Evolutionary conservation across 1,284 basidiomycete genomes (phyloP).

Genomic region (Leccinum pachyderme): DNA sequence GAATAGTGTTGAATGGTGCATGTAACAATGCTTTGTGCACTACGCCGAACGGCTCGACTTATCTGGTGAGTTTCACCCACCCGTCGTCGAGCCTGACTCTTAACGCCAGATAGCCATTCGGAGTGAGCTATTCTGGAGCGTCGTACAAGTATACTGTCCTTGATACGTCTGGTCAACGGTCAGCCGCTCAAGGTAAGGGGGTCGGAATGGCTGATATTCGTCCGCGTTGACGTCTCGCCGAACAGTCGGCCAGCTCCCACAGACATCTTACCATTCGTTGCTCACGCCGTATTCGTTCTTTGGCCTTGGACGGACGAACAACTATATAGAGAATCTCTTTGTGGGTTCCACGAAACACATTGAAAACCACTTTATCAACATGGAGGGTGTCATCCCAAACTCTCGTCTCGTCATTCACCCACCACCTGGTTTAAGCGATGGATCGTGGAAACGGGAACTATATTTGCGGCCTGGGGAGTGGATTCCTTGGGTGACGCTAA

Average conservation of each 20-base stretch:
- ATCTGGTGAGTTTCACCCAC: slow-evolving; percentile 58
- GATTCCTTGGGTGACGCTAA: slow-evolving; percentile 95
- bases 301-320: slow-evolving; percentile 98
- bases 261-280: slow-evolving; percentile 88
- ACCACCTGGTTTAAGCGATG: slow-evolving; percentile 47
- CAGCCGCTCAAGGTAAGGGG: slow-evolving; percentile 79
- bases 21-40: slow-evolving; percentile 82
- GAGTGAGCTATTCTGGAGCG: slow-evolving; percentile 91
- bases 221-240: slow-evolving; percentile 8
- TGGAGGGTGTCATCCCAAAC: slow-evolving; percentile 98
- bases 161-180: slow-evolving; percentile 86
- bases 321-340: slow-evolving; percentile 97
- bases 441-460: slow-evolving; percentile 84
- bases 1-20: slow-evolving; percentile 82
- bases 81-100: neutral
- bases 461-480: slow-evolving; percentile 95
- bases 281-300: slow-evolving; percentile 94
- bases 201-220: neutral
- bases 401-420: slow-evolving; percentile 96
- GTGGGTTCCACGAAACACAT: slow-evolving; percentile 83
- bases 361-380: slow-evolving; percentile 74
- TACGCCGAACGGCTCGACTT: slow-evolving; percentile 57
- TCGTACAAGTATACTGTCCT: slow-evolving; percentile 97
- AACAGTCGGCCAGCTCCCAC: slow-evolving; percentile 87
- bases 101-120: slow-evolving; percentile 68